Evolutionary conservation across 495 filamentous ascomycete species (phyloP).

Genomic region (Lichenothelia convexa): DNA sequence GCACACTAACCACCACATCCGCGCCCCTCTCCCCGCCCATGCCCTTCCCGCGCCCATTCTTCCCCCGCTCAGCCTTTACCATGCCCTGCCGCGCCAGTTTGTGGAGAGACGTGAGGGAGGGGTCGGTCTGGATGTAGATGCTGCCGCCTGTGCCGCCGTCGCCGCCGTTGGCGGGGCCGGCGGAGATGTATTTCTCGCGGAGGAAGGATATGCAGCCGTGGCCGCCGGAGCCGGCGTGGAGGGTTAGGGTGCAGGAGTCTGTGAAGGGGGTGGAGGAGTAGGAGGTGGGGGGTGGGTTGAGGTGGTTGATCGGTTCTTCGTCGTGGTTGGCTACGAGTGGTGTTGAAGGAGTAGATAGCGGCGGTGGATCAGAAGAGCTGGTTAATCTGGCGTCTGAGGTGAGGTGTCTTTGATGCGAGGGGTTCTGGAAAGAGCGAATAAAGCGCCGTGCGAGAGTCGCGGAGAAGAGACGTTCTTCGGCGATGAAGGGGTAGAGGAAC

Average conservation of each 20-base stretch:
- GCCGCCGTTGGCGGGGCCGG: constrained; percentile 92
- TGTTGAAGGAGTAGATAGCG: constrained; percentile 11
- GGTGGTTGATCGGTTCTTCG: constrained; percentile 29
- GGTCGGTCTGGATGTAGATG: constrained; percentile 85
- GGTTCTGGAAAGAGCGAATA: too few relatives aligned
- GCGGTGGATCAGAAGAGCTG: constrained; percentile 12
- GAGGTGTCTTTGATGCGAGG: not conserved
- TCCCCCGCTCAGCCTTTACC: constrained; percentile 61
- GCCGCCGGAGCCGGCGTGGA: constrained; percentile 65
- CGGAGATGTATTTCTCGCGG: constrained; percentile 67
- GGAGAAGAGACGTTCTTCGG: constrained; percentile 11
- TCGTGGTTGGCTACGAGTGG: constrained; percentile 8
- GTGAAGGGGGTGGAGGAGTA: constrained; percentile 68
- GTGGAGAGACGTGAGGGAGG: constrained; percentile 77
- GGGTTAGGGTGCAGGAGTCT: constrained; percentile 59
- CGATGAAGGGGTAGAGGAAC: constrained; percentile 45
- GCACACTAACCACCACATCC: constrained; percentile 75
- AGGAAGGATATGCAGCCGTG: constrained; percentile 88
- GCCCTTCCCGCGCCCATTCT: constrained; percentile 69
- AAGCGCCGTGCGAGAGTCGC: constrained; percentile 7
- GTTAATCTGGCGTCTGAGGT: constrained; percentile 14
- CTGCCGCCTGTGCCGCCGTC: constrained; percentile 84
- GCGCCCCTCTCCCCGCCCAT: constrained; percentile 65
- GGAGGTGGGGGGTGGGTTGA: constrained; percentile 64
- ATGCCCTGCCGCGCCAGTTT: constrained; percentile 67